Conservation (phyloP, 345 rosid species). For the Brassica incana region DNA sequence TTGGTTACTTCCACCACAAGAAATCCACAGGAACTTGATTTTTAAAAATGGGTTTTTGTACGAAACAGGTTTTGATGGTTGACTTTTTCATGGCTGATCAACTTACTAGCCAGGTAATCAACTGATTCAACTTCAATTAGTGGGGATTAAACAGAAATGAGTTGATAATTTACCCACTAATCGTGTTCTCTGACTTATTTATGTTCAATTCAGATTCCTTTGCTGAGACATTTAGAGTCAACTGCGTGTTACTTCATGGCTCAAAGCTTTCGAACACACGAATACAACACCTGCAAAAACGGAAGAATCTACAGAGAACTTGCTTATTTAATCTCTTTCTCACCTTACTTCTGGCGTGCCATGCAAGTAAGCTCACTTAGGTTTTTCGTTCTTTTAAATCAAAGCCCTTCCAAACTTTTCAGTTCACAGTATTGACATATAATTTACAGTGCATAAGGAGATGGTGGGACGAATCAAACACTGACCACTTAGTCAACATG, state of each 20-base stretch:
- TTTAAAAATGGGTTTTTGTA: not conserved
- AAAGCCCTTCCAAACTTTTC: not conserved
- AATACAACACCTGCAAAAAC: slow-evolving; percentile 59
- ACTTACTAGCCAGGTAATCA: slow-evolving; percentile 87
- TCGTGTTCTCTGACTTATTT: slow-evolving; percentile 8
- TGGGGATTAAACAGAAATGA: not conserved
- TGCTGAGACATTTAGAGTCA: slow-evolving; percentile 79
- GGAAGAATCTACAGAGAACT: slow-evolving; percentile 72
- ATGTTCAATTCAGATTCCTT: slow-evolving; percentile 55
- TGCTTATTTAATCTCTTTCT: slow-evolving; percentile 77
- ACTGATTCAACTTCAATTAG: not conserved
- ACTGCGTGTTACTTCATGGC: slow-evolving; percentile 86
- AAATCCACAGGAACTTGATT: not conserved
- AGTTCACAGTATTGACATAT: not conserved
- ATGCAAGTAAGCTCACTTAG: slow-evolving; percentile 66
- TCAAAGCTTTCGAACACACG: slow-evolving; percentile 65
- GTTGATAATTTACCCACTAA: not conserved
- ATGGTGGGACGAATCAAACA: slow-evolving; percentile 80
- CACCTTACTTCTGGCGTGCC: slow-evolving; percentile 93
- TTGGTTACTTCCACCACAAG: slow-evolving; percentile 24
- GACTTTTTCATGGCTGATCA: slow-evolving; percentile 99
- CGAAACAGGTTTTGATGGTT: slow-evolving; percentile 75
- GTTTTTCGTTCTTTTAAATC: not conserved
- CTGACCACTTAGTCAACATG: slow-evolving; percentile 79
- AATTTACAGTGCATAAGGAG: slow-evolving; percentile 74